These are phyloP conservation scores for Didymella glomerata DNA, from an alignment of 2,329 filamentous ascomycete species.

Conservation along the genomic window DNA sequence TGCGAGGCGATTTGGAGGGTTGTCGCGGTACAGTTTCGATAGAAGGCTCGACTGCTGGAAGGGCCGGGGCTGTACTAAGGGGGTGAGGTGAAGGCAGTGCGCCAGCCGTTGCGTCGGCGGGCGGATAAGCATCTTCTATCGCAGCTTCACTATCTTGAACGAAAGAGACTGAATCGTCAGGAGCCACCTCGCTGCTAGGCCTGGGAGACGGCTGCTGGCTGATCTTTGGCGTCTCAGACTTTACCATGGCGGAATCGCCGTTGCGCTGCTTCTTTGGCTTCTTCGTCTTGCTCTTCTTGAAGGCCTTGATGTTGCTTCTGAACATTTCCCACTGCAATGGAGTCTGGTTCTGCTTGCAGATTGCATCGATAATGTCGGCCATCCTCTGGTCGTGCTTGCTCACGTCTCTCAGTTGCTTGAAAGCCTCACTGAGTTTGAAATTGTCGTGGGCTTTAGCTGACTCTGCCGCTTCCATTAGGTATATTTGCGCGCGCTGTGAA, in stretches of 20 bases:
- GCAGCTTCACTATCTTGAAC: conserved; percentile 29
- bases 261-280: conserved; percentile 28
- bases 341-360: conserved; percentile 54
- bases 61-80: conserved; percentile 40
- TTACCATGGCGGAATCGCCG: conserved; percentile 42
- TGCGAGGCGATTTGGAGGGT: conserved; percentile 46
- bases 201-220: conserved; percentile 35
- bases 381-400: conserved; percentile 50
- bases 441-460: conserved; percentile 51
- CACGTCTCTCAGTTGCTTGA: conserved; percentile 55
- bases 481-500: conserved; percentile 43
- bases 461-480: conserved; percentile 55
- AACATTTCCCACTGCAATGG: conserved; percentile 53
- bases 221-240: conserved; percentile 34
- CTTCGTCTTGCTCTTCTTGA: conserved; percentile 53
- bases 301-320: conserved; percentile 54
- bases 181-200: conserved; percentile 37
- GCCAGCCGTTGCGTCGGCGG: conserved; percentile 11
- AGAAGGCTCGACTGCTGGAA: conserved; percentile 35
- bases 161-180: conserved; percentile 37
- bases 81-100: conserved; percentile 34
- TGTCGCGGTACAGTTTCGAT: conserved; percentile 39
- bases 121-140: conserved; percentile 34
- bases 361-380: conserved; percentile 53
- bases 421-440: conserved; percentile 44